A percentile compares a stretch with the other conserved stretches of the same genome.
These are phyloP conservation scores for Hippophae tibetana DNA, from an alignment of 306 rosid genomes.

Conservation along the genomic window DNA sequence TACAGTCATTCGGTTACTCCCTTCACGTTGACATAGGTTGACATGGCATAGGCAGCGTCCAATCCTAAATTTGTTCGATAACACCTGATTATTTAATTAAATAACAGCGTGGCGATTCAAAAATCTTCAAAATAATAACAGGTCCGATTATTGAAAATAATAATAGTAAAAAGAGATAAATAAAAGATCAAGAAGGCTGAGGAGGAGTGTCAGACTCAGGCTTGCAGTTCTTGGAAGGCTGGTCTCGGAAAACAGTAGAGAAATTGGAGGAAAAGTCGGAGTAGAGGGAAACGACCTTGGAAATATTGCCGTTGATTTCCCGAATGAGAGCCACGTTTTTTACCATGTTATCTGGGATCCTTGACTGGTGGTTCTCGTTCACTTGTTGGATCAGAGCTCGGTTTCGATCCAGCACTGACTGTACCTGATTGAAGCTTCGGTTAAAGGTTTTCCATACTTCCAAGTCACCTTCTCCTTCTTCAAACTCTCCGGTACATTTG, in stretches of 20 bases:
- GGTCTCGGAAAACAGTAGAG: constrained; percentile 35
- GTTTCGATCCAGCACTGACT: constrained; percentile 71
- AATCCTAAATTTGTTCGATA: no score
- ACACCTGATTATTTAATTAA: no score
- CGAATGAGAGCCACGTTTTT: constrained; percentile 71
- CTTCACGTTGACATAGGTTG: no score
- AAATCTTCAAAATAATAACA: no score
- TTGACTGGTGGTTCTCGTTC: constrained; percentile 72
- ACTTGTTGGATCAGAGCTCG: constrained; percentile 68
- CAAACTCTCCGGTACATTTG: constrained; percentile 23
- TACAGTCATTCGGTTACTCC: no score
- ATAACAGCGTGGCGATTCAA: no score
- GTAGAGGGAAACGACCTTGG: constrained; percentile 65
- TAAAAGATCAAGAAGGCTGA: background rate
- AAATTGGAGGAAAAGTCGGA: constrained; percentile 61
- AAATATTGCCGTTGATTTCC: constrained; percentile 70
- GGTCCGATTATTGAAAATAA: background rate
- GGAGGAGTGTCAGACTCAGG: background rate
- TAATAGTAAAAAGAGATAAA: background rate
- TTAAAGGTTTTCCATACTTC: constrained; percentile 52
- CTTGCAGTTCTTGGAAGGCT: constrained; percentile 10
- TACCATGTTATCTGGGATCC: constrained; percentile 64
- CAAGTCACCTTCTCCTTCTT: constrained; percentile 28
- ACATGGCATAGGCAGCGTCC: no score
- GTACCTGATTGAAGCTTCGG: constrained; percentile 68